Base-by-base conservation (phyloP, 2,329 filamentous ascomycete species). In the Thelonectria rubi region DNA sequence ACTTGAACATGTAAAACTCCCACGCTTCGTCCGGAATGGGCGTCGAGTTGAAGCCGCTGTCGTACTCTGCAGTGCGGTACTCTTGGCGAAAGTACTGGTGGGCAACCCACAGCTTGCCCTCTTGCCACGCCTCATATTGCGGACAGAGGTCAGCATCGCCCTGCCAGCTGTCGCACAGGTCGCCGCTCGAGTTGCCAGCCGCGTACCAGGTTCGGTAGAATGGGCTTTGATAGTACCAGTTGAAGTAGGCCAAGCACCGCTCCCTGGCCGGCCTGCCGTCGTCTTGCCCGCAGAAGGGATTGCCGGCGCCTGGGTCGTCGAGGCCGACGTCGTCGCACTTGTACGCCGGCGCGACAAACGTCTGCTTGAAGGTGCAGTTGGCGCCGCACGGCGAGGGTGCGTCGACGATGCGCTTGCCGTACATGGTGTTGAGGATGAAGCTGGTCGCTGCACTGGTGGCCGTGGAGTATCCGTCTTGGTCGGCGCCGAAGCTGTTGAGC, bases 1-100 rank as follows among this genome's bases (percentile, higher is more conserved):
- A 49, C 46, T 32, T 49, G 21, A 49, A 49, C 46, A 49, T 49
- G 46, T 49, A 15, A 49, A 17, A 49, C 46, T 49, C 46, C 46
- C 46, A 49, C 12, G 46, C 46, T 17, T 49, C 26, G 21, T 49
- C 46, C 32, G 46, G 46, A 24, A 49, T 24, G 21, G 21, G 46
- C 11, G 46, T 49, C 46, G 17, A 32, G 46, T 49, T 49, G 46
- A 5, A 34, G 17, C 46, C 46, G 4, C 12, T 24, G 11, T 49
- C 15, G 12, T 14, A 14, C 34, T 14, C 11, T 3, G 34, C 3
- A 37, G 5, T 5, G 34, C 34, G 34, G 6, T 37, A 37, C 34
- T 37, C 12, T 7, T 37, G 3, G 34, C 11, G 34, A 15, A 37
- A 37, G 15, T 37, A 15, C 34, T 37, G 34, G 34, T 37, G 11